These are phyloP conservation scores for Celoporthe dispersa DNA, from an alignment of 2,329 filamentous ascomycete species.

Conservation along the genomic window DNA sequence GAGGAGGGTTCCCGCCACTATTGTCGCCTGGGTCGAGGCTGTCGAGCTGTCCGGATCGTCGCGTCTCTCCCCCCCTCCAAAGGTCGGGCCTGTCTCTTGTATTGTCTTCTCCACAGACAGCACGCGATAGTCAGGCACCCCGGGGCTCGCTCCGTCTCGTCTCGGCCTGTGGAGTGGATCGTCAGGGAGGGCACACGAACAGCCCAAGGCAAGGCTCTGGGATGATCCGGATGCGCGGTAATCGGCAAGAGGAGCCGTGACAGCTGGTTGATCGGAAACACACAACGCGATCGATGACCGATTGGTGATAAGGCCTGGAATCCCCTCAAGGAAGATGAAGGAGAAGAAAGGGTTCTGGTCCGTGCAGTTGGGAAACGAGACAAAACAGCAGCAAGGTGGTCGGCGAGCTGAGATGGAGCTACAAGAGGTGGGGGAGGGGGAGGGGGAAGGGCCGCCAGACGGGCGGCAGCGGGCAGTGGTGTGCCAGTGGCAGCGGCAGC, in stretches of 20 bases:
- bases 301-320: background rate
- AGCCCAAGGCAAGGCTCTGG: constrained; percentile 1
- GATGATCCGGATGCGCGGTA: constrained; percentile 20
- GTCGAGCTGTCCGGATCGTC: background rate
- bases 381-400: background rate
- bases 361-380: background rate
- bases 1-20: background rate
- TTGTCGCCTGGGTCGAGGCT: background rate
- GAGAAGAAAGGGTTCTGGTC: too few relatives aligned
- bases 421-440: background rate
- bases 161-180: constrained; percentile 9
- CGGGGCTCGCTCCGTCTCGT: background rate
- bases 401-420: background rate
- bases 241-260: constrained; percentile 28
- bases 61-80: background rate
- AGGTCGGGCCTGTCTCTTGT: background rate
- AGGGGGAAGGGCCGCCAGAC: background rate
- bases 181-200: constrained; percentile 3
- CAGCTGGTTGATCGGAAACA: background rate
- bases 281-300: background rate
- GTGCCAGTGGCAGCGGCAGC: background rate
- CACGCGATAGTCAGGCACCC: background rate
- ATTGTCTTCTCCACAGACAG: constrained; percentile 4
- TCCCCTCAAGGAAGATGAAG: background rate
- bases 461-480: background rate